Base-by-base conservation (phyloP, 208 protist genomes). In the Wallacemonas sp. region DNA sequence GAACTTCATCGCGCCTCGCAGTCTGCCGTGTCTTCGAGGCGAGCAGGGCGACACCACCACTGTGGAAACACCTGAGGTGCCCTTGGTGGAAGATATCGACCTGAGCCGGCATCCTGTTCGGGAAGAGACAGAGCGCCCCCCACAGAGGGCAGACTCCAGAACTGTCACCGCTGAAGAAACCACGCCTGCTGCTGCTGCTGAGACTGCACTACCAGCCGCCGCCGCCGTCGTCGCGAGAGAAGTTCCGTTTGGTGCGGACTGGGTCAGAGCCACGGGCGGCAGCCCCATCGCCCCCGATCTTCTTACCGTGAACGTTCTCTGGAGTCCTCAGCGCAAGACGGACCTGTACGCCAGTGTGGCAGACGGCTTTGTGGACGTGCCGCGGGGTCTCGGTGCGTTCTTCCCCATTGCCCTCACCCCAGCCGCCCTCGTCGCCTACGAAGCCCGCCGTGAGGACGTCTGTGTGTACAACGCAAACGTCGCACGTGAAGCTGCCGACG, bases 1-100 rank as follows among this genome's bases (percentile, higher is more conserved):
- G n/a, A 58, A 58, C 31, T 58, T 58, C 21, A 19, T 58, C 51
- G 51, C 51, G 0, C 51, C 51, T 12, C 51, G 41, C 51, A 58
- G 28, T 15, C 28, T 58, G 9, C 3, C 51, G 31, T 58, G 51
- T 27, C 28, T 58, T 11, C 51, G 51, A 9, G 51, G 51, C 14
- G 51, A 58, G 41, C 30, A 42, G 12, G 51, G 51, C 28, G 51
- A 58, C 30, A 42, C 51, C 0, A 58, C 51, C 15, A 58, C 51
- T 12, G n/a, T 39, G 12, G 51, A 58, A 6, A 58, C 51, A 14
- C 51, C 51, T 2, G 31, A 58, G 3, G 51, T 42, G 51, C 51
- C 51, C n/a, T 14, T 39, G 3, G 51, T 27, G 0, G 30, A 34
- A 21, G 51, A 58, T 19, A 58, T 58, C 17, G 51, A n/a, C 1